Evolutionary conservation across 2,329 filamentous ascomycete genomes (phyloP).

Genomic region (Exophiala sp.): DNA sequence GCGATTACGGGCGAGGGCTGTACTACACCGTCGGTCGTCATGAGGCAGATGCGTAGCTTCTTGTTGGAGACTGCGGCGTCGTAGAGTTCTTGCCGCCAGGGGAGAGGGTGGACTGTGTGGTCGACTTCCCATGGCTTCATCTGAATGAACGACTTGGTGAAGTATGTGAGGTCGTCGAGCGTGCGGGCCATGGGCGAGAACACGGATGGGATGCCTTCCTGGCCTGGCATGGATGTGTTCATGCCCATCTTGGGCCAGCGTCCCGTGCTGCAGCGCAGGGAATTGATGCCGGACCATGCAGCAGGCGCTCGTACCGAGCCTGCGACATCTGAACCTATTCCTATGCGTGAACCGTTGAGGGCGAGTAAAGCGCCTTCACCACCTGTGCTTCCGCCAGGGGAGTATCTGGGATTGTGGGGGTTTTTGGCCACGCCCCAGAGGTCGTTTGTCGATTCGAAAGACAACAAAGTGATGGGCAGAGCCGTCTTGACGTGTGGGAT

Average conservation of each 20-base stretch:
- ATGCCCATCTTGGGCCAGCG: conserved; percentile 85
- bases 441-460: conserved; percentile 75
- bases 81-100: conserved; percentile 65
- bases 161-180: conserved; percentile 76
- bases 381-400: conserved; percentile 82
- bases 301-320: conserved; percentile 84
- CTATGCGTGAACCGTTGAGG: conserved; percentile 75
- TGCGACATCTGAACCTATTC: conserved; percentile 86
- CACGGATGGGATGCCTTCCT: conserved; percentile 84
- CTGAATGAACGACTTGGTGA: conserved; percentile 70
- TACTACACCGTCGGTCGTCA: conserved; percentile 77
- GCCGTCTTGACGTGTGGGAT: conserved; percentile 94
- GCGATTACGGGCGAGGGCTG: conserved; percentile 80
- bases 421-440: conserved; percentile 82
- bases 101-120: conserved; percentile 77
- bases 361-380: conserved; percentile 81
- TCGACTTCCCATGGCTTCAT: conserved; percentile 91
- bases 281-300: conserved; percentile 86
- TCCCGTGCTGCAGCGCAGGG: conserved; percentile 79
- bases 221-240: conserved; percentile 83
- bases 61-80: conserved; percentile 57
- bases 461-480: conserved; percentile 77
- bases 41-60: conserved; percentile 67
- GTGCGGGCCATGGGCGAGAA: conserved; percentile 92
- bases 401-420: conserved; percentile 79